Evolutionary conservation across 345 rosid species (phyloP).

Genomic region (Corchorus olitorius): DNA sequence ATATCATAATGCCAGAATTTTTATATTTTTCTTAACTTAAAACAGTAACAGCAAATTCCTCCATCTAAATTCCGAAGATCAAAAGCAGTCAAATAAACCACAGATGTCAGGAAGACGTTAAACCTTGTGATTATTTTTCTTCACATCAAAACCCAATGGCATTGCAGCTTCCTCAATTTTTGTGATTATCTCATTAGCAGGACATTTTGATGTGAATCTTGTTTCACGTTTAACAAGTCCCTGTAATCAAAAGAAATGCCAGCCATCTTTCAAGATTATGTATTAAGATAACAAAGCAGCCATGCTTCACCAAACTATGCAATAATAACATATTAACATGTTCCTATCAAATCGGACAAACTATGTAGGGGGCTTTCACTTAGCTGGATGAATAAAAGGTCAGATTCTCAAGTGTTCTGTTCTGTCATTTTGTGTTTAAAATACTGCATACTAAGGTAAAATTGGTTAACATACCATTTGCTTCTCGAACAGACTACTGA

Average conservation of each 20-base stretch:
- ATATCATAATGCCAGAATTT: not conserved
- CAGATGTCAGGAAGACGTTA: not conserved
- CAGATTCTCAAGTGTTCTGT: not conserved
- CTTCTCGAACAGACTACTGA: constrained; percentile 88
- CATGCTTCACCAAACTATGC: not conserved
- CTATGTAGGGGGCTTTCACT: not conserved
- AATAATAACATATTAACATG: not conserved
- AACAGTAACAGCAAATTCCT: not conserved
- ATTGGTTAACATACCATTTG: constrained; percentile 64
- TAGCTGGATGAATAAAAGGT: not conserved
- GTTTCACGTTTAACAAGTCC: constrained; percentile 94
- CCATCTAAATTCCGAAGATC: not conserved
- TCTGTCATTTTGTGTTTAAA: not conserved
- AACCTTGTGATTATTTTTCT: constrained; percentile 95
- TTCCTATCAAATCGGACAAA: not conserved
- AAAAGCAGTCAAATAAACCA: not conserved
- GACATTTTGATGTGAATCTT: constrained; percentile 80
- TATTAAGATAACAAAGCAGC: not conserved
- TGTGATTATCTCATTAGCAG: constrained; percentile 88
- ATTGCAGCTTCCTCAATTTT: constrained; percentile 84
- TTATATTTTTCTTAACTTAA: not conserved
- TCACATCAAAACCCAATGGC: constrained; percentile 93
- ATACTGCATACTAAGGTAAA: not conserved
- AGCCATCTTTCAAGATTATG: constrained; percentile 18
- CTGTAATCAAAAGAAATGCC: constrained; percentile 40